Evolutionary conservation across 441 rosid species (phyloP).

Genomic region (Gossypium trilobum): DNA sequence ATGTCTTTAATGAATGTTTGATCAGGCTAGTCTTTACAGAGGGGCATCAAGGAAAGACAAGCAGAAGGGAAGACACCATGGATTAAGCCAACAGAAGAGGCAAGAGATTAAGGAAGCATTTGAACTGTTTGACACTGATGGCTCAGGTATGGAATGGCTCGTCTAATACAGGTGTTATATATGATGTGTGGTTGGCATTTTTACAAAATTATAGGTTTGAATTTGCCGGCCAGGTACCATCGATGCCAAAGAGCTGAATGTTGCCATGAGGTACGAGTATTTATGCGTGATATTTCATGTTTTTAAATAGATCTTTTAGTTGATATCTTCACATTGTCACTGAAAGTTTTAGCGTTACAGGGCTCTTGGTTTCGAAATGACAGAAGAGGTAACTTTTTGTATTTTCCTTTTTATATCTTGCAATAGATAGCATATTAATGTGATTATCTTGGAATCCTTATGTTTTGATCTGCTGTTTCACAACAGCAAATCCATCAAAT

Average conservation of each 20-base stretch:
- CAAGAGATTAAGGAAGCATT: conserved; percentile 92
- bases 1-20: not conserved
- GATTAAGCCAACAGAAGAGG: conserved; percentile 50
- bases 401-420: no score
- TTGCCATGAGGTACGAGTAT: conserved; percentile 77
- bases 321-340: not conserved
- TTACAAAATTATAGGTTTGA: conserved; percentile 3
- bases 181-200: not conserved
- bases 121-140: conserved; percentile 90
- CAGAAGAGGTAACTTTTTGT: conserved; percentile 51
- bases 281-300: not conserved
- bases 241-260: conserved; percentile 51
- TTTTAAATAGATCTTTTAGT: not conserved
- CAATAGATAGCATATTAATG: not conserved
- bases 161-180: not conserved
- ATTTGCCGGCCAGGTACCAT: not conserved
- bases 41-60: conserved; percentile 56
- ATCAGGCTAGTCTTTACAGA: conserved; percentile 46
- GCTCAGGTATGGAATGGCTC: conserved; percentile 49
- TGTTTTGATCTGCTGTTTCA: conserved; percentile 1
- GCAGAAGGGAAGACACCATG: conserved; percentile 59
- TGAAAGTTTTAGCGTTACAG: conserved; percentile 30
- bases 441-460: conserved; percentile 7
- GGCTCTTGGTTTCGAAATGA: conserved; percentile 97
- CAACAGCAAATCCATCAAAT: conserved; percentile 83